Evolutionary conservation across 257 asterid species (phyloP).

Genomic region (Fraxinus excelsior): DNA sequence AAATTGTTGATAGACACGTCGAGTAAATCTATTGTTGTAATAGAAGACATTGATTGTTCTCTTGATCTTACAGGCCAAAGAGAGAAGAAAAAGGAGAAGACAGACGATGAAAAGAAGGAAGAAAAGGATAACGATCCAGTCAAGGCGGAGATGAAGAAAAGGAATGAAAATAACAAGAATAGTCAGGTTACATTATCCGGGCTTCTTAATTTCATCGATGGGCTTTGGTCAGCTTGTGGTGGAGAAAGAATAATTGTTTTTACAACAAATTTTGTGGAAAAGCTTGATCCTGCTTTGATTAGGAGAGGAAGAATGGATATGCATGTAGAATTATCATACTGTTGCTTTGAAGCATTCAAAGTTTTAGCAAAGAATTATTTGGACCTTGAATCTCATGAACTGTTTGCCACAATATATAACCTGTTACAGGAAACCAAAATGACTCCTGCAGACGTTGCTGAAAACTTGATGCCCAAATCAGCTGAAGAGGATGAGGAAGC

Average conservation of each 20-base stretch:
- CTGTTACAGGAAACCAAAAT: not conserved
- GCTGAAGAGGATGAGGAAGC: slow-evolving; percentile 8
- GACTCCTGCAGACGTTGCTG: slow-evolving; percentile 3
- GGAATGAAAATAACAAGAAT: not conserved
- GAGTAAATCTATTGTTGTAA: slow-evolving; percentile 30
- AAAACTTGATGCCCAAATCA: slow-evolving; percentile 36
- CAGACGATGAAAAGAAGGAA: not conserved
- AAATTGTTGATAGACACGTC: slow-evolving; percentile 16
- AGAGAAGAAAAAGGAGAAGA: slow-evolving; percentile 2
- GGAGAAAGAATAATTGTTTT: slow-evolving; percentile 31
- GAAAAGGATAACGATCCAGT: not conserved
- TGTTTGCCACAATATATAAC: slow-evolving; percentile 20
- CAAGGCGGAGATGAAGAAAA: not conserved
- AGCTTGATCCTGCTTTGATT: slow-evolving; percentile 36
- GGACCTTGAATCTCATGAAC: slow-evolving; percentile 5
- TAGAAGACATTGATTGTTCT: slow-evolving; percentile 40
- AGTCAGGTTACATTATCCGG: slow-evolving; percentile 33
- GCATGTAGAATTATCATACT: slow-evolving; percentile 40
- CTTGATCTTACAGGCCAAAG: slow-evolving; percentile 29
- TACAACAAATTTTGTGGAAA: slow-evolving; percentile 31
- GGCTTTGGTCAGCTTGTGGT: slow-evolving; percentile 36
- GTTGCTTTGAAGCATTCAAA: slow-evolving; percentile 29
- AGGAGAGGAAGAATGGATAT: slow-evolving; percentile 39
- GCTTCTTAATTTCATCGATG: slow-evolving; percentile 36
- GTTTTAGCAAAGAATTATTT: slow-evolving; percentile 20